phyloP scores from a whole-genome alignment of 495 filamentous ascomycete genomes.

The Tuber microsphaerosporum region DNA sequence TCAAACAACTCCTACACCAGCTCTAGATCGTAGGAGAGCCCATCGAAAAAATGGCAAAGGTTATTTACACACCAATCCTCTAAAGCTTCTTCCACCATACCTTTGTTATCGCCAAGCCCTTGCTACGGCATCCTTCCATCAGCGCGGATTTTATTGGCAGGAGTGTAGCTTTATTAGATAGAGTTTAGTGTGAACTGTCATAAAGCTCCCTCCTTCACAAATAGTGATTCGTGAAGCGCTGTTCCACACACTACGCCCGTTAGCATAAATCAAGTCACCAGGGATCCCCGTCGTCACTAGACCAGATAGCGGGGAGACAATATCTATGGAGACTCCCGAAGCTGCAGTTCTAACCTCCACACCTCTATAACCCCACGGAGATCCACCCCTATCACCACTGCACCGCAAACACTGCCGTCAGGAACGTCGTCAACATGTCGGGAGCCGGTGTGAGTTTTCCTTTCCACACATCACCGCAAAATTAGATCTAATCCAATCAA shows the following conservation, averaged over 20 bases:
- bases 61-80: background rate
- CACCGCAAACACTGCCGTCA: background rate
- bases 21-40: background rate
- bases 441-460: slow-evolving; percentile 51
- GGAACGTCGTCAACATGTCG: slow-evolving; percentile 46
- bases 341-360: background rate
- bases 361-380: background rate
- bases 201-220: background rate
- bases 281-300: background rate
- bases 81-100: background rate
- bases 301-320: background rate
- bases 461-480: background rate
- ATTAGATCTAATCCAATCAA: background rate
- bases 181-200: background rate
- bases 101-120: background rate
- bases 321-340: background rate
- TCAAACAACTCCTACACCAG: background rate
- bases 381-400: background rate
- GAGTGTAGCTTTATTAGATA: background rate
- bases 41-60: no score
- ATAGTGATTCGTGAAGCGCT: background rate
- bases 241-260: background rate
- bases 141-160: background rate
- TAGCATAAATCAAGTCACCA: background rate
- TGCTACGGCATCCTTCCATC: background rate